Evolutionary conservation across 495 filamentous ascomycete genomes (phyloP).

Genomic region (Jackrogersella multiformis): DNA sequence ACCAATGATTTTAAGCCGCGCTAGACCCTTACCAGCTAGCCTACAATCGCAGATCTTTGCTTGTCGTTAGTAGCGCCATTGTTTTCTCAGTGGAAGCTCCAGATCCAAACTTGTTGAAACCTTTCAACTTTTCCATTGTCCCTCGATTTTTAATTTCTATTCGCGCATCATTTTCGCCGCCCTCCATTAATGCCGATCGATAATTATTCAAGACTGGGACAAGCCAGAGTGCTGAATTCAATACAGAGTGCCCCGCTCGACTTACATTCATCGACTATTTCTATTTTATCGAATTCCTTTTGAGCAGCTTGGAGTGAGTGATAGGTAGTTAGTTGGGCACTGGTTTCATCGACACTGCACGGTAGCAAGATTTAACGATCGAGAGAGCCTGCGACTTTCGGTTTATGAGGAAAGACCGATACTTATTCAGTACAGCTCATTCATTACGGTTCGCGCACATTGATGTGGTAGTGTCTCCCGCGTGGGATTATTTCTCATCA

Average conservation of each 20-base stretch:
- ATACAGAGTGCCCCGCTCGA: not conserved
- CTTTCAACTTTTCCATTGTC: conserved; percentile 26
- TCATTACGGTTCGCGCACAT: not conserved
- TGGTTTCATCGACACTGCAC: not conserved
- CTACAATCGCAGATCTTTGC: conserved; percentile 5
- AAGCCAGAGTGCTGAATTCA: not conserved
- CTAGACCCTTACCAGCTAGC: conserved; percentile 22
- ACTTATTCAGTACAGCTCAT: no score
- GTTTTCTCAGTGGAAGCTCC: conserved; percentile 31
- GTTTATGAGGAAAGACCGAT: not conserved
- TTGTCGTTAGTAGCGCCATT: conserved; percentile 32
- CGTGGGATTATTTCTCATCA: not conserved
- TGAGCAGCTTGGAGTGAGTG: not conserved
- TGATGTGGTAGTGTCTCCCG: not conserved
- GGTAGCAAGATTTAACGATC: not conserved
- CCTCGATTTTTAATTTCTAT: conserved; percentile 4
- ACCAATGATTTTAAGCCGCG: conserved; percentile 31
- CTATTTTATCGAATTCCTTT: not conserved
- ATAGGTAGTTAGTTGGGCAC: not conserved
- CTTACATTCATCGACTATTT: not conserved
- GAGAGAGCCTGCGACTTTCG: not conserved
- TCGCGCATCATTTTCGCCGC: not conserved
- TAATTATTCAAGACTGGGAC: not conserved
- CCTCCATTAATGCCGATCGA: conserved; percentile 11
- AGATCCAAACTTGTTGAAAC: conserved; percentile 34